These are phyloP conservation scores for Wickerhamomyces xylosicus DNA, from an alignment of 805 yeast species.

Conservation along the genomic window DNA sequence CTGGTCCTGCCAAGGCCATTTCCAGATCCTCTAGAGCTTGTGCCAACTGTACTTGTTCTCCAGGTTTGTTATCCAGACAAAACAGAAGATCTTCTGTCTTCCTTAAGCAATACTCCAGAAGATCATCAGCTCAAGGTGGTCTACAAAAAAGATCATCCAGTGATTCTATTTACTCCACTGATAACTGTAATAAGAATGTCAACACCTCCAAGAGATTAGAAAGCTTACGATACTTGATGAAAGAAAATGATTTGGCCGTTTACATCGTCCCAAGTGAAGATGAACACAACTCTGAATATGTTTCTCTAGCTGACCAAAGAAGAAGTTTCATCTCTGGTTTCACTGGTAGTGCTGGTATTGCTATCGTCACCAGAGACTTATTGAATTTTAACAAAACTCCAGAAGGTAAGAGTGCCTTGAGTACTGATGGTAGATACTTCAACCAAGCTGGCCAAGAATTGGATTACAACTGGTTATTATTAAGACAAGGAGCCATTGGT, in stretches of 20 bases:
- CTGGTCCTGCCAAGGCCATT: slow-evolving; percentile 4
- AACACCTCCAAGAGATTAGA: slow-evolving; percentile 52
- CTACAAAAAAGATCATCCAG: slow-evolving; percentile 20
- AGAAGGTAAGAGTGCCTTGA: slow-evolving; percentile 62
- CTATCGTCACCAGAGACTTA: slow-evolving; percentile 55
- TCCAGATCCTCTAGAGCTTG: slow-evolving; percentile 39
- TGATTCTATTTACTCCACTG: slow-evolving; percentile 28
- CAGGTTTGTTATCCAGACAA: slow-evolving; percentile 64
- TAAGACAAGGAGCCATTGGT: slow-evolving; percentile 71
- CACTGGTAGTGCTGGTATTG: slow-evolving; percentile 90
- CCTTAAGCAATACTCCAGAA: slow-evolving; percentile 29
- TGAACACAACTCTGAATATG: slow-evolving; percentile 89
- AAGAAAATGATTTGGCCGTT: slow-evolving; percentile 49
- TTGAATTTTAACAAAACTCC: slow-evolving; percentile 31
- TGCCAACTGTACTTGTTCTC: slow-evolving; percentile 74
- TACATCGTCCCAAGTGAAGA: slow-evolving; percentile 84
- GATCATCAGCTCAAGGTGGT: slow-evolving; percentile 16
- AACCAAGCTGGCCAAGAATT: slow-evolving; percentile 82
- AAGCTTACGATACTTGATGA: slow-evolving; percentile 56
- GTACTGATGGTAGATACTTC: slow-evolving; percentile 94
- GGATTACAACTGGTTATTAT: slow-evolving; percentile 66
- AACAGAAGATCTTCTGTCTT: slow-evolving; percentile 48
- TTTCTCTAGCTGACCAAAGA: slow-evolving; percentile 71
- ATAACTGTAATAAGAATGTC: slow-evolving; percentile 31
- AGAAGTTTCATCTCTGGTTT: slow-evolving; percentile 79